Base-by-base conservation (phyloP, 1,139 yeast genomes). In the Lodderomyces theae region DNA sequence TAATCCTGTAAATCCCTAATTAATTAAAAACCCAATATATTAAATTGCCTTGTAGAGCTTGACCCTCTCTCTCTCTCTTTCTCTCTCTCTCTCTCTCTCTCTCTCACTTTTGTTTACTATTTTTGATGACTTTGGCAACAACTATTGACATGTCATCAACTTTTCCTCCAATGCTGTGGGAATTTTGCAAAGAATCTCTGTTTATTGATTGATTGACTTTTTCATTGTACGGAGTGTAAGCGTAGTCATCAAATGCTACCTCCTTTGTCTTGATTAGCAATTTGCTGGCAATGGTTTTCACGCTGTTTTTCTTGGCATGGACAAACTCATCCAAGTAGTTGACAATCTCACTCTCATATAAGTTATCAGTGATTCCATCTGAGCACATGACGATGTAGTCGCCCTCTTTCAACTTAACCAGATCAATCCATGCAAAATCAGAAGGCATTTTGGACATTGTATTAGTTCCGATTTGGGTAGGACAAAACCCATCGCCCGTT, bases 391-490 rank as follows among this genome's bases (percentile, higher is more conserved):
- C 54, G 1, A 77, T 53, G 10, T 76, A 53, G 51, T 77, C 82
- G 38, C 64, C 60, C 35, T 63, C 66, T 41, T 65, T 45, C 13
- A 77, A 51, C 37, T 66, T 61, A 33, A 72, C 54, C 7, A 73
- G 65, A 34, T 65, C 69, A 24, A 72, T 73, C 69, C 77, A 68
- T 2, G 79, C 80, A 51, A 76, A 61, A 42, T 69, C 69, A 3
- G 79, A 74, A 1, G 82, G 82, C 25, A 72, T 46, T 35, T 60
- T 57, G 16, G 58, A 58, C 34, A 68, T 56, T 4, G 77, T 72
- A 38, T 74, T 79, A 1, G 82, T 77, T 1, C 82, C 82, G 7
- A 77, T 74, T 50, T 77, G 82, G 47, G 72, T 66, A 6, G 82
- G 82, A 53, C 82, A 77, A 43, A 76, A 54, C 11, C 60, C 66